phyloP scores from a whole-genome alignment of 176 grass and related monocot genomes.

The Rhynchospora pubera region DNA sequence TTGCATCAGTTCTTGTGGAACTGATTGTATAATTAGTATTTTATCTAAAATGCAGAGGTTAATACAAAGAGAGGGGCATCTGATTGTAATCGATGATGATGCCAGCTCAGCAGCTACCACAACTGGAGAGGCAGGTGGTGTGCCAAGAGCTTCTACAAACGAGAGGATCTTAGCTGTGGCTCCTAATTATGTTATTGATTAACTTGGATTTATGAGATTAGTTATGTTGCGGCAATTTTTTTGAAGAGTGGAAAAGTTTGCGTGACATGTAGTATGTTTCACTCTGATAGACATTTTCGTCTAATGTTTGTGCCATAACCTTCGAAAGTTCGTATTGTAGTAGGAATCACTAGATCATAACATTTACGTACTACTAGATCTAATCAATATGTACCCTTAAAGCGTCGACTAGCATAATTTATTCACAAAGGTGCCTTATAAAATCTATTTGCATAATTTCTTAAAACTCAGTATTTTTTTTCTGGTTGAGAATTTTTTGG shows the following conservation, averaged over 20 bases:
- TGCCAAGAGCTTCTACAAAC: constrained; percentile 35
- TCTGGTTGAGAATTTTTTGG: too few relatives aligned
- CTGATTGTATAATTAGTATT: not conserved
- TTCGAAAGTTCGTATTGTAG: not conserved
- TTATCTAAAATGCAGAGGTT: constrained; percentile 58
- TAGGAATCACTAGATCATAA: not conserved
- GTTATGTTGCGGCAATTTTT: not conserved
- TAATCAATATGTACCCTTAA: too few relatives aligned
- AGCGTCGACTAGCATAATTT: too few relatives aligned
- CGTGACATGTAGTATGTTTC: not conserved
- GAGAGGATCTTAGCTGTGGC: constrained; percentile 78
- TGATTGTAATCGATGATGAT: constrained; percentile 92
- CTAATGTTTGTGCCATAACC: not conserved
- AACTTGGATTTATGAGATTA: not conserved
- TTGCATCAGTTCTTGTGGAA: not conserved
- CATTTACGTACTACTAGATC: too few relatives aligned
- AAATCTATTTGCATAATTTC: too few relatives aligned
- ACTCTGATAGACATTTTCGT: not conserved
- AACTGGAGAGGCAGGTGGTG: constrained; percentile 16
- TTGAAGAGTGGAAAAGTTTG: not conserved
- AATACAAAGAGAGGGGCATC: constrained; percentile 90
- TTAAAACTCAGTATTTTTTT: too few relatives aligned
- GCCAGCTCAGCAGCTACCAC: constrained; percentile 13
- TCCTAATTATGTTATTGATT: constrained; percentile 93
- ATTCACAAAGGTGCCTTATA: too few relatives aligned